Evolutionary conservation across 768 basidiomycete genomes (phyloP).

Genomic region (Boletus rubropictus): DNA sequence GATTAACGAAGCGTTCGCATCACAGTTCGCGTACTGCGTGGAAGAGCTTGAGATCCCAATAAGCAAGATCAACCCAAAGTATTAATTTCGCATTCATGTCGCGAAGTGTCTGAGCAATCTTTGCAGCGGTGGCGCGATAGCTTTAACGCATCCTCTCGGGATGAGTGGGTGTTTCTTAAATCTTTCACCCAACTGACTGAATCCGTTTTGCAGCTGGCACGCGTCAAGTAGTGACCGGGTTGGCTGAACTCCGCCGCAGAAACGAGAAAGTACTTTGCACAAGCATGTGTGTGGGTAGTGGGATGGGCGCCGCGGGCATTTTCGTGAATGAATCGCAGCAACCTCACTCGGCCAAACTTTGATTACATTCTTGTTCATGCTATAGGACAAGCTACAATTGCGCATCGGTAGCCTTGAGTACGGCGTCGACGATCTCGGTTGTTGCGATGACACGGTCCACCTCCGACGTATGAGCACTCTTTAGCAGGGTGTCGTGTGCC

Average conservation of each 20-base stretch:
- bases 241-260: constrained; percentile 70
- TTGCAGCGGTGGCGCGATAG: constrained; percentile 76
- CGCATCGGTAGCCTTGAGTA: constrained; percentile 32
- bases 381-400: background rate
- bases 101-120: background rate
- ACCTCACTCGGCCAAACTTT: constrained; percentile 22
- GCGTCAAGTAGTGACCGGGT: constrained; percentile 84
- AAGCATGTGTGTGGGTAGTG: constrained; percentile 77
- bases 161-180: constrained; percentile 54
- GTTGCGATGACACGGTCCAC: too few species aligned
- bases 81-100: constrained; percentile 24
- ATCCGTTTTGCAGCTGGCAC: constrained; percentile 54
- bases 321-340: constrained; percentile 62
- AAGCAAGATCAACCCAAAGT: constrained; percentile 83
- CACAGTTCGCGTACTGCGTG: constrained; percentile 89
- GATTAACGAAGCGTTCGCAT: constrained; percentile 91
- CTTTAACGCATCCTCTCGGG: constrained; percentile 74
- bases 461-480: too few species aligned
- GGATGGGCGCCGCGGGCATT: constrained; percentile 82
- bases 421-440: constrained; percentile 57
- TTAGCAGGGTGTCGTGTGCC: too few species aligned
- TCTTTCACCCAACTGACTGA: constrained; percentile 10
- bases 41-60: constrained; percentile 72
- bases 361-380: background rate
- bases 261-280: constrained; percentile 72